Percentiles rank a stretch among this genome's conserved stretches.
These are phyloP conservation scores for Cordyceps militaris DNA, from an alignment of 2,329 filamentous ascomycete species.

Conservation along the genomic window DNA sequence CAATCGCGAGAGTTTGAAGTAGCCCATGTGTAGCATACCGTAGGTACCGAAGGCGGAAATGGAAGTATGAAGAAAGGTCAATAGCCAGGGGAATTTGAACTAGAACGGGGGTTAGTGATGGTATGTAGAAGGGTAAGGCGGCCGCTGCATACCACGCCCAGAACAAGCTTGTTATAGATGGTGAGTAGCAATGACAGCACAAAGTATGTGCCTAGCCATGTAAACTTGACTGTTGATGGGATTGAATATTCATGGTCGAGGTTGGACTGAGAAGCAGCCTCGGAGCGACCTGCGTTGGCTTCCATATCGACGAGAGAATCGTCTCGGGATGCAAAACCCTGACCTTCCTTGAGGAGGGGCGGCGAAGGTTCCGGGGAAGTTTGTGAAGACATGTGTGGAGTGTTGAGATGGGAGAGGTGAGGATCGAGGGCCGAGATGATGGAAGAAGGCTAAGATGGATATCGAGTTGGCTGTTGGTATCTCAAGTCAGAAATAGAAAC, in stretches of 20 bases:
- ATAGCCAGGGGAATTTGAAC: conserved; percentile 54
- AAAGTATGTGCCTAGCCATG: conserved; percentile 46
- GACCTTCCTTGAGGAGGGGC: conserved; percentile 17
- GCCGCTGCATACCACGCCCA: conserved; percentile 38
- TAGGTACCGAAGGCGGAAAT: conserved; percentile 51
- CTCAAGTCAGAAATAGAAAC: background rate
- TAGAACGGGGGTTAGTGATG: conserved; percentile 21
- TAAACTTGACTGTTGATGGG: conserved; percentile 38
- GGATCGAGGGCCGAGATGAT: background rate
- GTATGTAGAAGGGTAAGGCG: background rate
- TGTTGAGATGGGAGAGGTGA: background rate
- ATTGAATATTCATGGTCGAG: conserved; percentile 40
- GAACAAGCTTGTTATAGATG: conserved; percentile 52
- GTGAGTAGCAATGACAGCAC: conserved; percentile 42
- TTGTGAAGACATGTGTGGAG: conserved; percentile 25
- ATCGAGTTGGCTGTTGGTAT: background rate
- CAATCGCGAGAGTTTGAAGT: conserved; percentile 46
- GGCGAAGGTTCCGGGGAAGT: conserved; percentile 26
- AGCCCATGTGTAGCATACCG: conserved; percentile 42
- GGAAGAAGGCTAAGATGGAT: background rate
- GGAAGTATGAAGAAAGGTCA: conserved; percentile 52
- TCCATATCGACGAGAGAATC: conserved; percentile 26
- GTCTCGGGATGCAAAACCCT: background rate
- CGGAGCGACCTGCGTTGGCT: conserved; percentile 22
- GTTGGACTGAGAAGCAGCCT: conserved; percentile 27